A percentile compares a stretch with the other conserved stretches of the same genome.
Conservation (phyloP, 192 early-diverging fungal species). For the Linnemannia zychae region DNA sequence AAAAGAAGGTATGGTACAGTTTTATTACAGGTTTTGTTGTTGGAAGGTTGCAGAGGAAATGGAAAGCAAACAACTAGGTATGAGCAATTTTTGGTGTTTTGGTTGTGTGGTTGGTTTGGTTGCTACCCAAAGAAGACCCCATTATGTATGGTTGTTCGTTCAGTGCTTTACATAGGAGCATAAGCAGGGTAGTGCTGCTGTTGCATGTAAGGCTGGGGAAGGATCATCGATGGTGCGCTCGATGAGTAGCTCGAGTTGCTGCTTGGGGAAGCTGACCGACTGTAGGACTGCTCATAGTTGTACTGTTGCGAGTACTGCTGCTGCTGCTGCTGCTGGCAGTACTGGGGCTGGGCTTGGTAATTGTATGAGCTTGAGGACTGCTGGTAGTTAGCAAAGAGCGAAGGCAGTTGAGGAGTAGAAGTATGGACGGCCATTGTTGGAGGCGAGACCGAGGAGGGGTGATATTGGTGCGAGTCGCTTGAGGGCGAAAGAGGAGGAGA, state of each 20-base stretch:
- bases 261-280: slow-evolving; percentile 18
- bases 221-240: slow-evolving; percentile 11
- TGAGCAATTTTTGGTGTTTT: slow-evolving; percentile 22
- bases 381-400: slow-evolving; percentile 41
- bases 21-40: slow-evolving; percentile 32
- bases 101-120: not conserved
- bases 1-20: slow-evolving; percentile 20
- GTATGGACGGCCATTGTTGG: slow-evolving; percentile 28
- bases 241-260: not conserved
- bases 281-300: slow-evolving; percentile 14
- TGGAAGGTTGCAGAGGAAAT: not conserved
- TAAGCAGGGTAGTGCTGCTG: slow-evolving; percentile 17
- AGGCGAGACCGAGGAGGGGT: slow-evolving; percentile 39
- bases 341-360: slow-evolving; percentile 15
- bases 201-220: slow-evolving; percentile 48
- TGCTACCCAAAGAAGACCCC: slow-evolving; percentile 7
- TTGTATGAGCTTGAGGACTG: not conserved
- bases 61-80: slow-evolving; percentile 1
- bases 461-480: slow-evolving; percentile 32
- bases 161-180: not conserved
- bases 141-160: not conserved
- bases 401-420: slow-evolving; percentile 21
- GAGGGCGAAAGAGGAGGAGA: slow-evolving; percentile 54
- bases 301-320: slow-evolving; percentile 20
- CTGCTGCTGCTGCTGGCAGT: slow-evolving; percentile 15